Base-by-base conservation (phyloP, 495 filamentous ascomycete genomes). In the Lasiosphaeris hirsuta region DNA sequence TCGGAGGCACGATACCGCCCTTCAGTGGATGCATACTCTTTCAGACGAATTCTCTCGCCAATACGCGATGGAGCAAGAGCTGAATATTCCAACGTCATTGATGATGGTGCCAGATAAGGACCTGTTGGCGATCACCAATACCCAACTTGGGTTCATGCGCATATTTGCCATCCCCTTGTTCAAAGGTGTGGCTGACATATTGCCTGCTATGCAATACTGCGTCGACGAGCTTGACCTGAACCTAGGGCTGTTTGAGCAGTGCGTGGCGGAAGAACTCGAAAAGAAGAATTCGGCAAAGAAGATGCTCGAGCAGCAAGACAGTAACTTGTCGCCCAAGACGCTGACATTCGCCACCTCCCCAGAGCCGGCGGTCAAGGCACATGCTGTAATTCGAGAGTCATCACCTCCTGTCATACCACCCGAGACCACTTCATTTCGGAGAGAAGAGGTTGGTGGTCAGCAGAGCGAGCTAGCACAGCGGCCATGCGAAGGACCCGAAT, bases 71-170 rank as follows among this genome's bases (percentile, higher is more conserved):
- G 94, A 98, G 72, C 80, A 74, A 48, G 90, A 95, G 67, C 81
- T 97, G 11, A 83, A 86, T 7, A 95, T 97, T 65, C 82, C 86
- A 45, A 90, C 92, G 1, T 90, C 92, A 18, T 79, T 97, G 2
- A 89, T 95, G 63, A 87, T 90, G 1, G 86, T 87, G 10, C 93
- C 94, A 7, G 88, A 90, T 59, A 81, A 89, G 47, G 91, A 93
- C 51, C 87, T 90, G 51, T 63, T 91, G 8, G 91, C 92, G 41
- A 80, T 97, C n/a, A 87, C 85, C 50, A 86, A 86, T 35, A 87
- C 90, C 10, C 95, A 98, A 72, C 88, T 96, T 62, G 85, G 88
- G 33, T 98, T 98, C 75, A 96, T 98, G 89, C 94, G 88, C 54
- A 81, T 96, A 57, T 97, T 97, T 67, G 94, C 93, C 17, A 80